Conservation (phyloP, 495 filamentous ascomycete species). For the Penicillium bialowiezense region DNA sequence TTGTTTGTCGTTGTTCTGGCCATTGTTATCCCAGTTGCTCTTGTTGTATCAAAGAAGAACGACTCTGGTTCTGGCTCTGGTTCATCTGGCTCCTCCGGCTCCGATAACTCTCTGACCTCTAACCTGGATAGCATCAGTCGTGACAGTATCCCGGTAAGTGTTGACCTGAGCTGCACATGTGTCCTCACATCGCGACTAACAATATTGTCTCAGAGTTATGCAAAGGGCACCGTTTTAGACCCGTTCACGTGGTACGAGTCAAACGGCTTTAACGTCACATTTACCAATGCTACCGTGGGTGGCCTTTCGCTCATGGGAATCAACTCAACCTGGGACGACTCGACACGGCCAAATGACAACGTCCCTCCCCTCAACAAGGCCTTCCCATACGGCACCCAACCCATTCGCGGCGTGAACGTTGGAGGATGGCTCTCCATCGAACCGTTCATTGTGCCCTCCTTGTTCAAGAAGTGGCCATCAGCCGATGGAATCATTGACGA, state of each 20-base stretch:
- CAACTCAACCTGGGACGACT: constrained; percentile 83
- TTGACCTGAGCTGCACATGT: neutral
- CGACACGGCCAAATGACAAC: constrained; percentile 68
- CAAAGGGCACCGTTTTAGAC: constrained; percentile 76
- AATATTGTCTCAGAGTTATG: constrained; percentile 34
- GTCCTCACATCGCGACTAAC: neutral
- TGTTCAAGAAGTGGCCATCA: constrained; percentile 68
- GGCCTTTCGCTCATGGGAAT: constrained; percentile 89
- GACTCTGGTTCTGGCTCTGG: constrained; percentile 21
- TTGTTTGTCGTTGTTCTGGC: constrained; percentile 59
- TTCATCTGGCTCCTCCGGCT: constrained; percentile 22
- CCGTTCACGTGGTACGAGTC: constrained; percentile 94
- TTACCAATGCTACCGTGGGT: constrained; percentile 80
- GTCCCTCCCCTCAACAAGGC: constrained; percentile 72
- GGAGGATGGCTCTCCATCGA: constrained; percentile 95
- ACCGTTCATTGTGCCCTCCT: constrained; percentile 90
- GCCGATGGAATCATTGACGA: constrained; percentile 77
- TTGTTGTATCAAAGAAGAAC: constrained; percentile 69
- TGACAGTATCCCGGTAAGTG: constrained; percentile 57
- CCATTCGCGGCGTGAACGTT: constrained; percentile 87
- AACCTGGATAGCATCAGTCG: constrained; percentile 59
- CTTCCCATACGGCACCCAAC: constrained; percentile 69
- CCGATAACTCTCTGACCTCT: constrained; percentile 40
- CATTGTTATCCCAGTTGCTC: constrained; percentile 71
- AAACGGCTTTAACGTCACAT: constrained; percentile 89